These are phyloP conservation scores for Typha latifolia DNA, from an alignment of 176 grass and related monocot species.

Conservation along the genomic window DNA sequence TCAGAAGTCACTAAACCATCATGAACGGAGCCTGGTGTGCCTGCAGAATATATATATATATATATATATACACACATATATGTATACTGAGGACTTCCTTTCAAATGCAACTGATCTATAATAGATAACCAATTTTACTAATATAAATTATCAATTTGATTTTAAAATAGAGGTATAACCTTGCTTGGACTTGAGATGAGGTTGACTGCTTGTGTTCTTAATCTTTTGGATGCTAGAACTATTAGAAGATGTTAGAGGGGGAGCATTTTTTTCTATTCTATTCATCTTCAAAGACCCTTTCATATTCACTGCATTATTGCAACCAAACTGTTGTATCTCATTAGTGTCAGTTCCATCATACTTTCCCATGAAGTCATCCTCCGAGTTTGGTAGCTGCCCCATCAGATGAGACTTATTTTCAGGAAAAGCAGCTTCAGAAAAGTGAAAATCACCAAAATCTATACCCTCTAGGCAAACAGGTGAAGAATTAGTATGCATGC, in stretches of 20 bases:
- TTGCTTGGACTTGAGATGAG: constrained; percentile 53
- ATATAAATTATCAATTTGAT: neutral
- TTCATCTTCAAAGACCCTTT: constrained; percentile 42
- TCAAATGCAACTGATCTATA: neutral
- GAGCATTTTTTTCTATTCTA: constrained; percentile 40
- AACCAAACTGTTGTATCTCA: constrained; percentile 13
- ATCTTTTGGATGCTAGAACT: constrained; percentile 36
- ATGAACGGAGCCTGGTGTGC: constrained; percentile 11
- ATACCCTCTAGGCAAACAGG: constrained; percentile 51
- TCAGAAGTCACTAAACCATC: constrained; percentile 25
- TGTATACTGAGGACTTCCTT: constrained; percentile 1
- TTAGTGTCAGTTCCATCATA: constrained; percentile 22
- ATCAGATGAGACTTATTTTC: constrained; percentile 20
- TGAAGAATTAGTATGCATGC: constrained; percentile 20
- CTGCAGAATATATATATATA: constrained; percentile 16
- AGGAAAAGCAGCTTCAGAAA: constrained; percentile 37
- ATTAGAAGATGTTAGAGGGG: constrained; percentile 29
- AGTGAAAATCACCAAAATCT: constrained; percentile 72
- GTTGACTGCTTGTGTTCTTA: constrained; percentile 38
- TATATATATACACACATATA: neutral
- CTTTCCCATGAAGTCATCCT: constrained; percentile 20
- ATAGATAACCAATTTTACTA: constrained; percentile 11
- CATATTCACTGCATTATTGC: constrained; percentile 21
- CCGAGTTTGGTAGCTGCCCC: constrained; percentile 21
- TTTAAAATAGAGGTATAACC: constrained; percentile 29